phyloP scores from a whole-genome alignment of 2,329 filamentous ascomycete genomes.

The Cordyceps javanica region DNA sequence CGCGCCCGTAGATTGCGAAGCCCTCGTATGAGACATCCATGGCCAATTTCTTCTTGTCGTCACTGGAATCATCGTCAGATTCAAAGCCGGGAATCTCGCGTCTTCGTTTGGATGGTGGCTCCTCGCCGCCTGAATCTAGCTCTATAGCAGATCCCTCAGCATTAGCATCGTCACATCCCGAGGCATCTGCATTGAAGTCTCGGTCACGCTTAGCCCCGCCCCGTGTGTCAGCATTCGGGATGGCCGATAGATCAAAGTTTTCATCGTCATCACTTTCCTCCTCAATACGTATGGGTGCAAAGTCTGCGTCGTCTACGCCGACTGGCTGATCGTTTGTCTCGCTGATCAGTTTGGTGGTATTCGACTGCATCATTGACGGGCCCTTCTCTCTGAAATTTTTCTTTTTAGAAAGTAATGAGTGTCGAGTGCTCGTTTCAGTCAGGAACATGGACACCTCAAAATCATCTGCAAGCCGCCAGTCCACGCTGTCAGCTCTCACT shows the following conservation, averaged over 20 bases:
- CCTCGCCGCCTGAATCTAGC: conserved; percentile 33
- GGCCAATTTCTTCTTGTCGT: conserved; percentile 86
- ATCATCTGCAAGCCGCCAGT: conserved; percentile 57
- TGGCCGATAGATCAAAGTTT: conserved; percentile 27
- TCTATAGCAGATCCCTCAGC: conserved; percentile 27
- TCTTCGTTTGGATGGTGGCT: conserved; percentile 40
- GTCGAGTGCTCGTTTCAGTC: conserved; percentile 76
- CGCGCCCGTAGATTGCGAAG: conserved; percentile 90
- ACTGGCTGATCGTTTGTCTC: conserved; percentile 48
- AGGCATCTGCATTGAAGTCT: conserved; percentile 17
- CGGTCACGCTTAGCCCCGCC: conserved; percentile 26
- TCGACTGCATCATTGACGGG: conserved; percentile 50
- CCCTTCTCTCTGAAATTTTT: conserved; percentile 65
- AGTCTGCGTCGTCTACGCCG: conserved; percentile 41
- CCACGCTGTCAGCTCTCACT: background rate
- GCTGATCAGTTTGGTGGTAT: conserved; percentile 55
- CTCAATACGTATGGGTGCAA: conserved; percentile 32
- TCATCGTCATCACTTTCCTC: conserved; percentile 41
- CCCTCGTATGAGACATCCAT: conserved; percentile 89
- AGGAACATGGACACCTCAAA: conserved; percentile 95
- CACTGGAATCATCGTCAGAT: conserved; percentile 31
- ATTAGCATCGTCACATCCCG: conserved; percentile 17
- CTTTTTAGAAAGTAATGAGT: conserved; percentile 79
- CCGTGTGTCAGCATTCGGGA: conserved; percentile 23
- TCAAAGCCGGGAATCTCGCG: conserved; percentile 27